Base-by-base conservation (phyloP, 2,329 filamentous ascomycete species). In the Apiospora rasikravindrae region DNA sequence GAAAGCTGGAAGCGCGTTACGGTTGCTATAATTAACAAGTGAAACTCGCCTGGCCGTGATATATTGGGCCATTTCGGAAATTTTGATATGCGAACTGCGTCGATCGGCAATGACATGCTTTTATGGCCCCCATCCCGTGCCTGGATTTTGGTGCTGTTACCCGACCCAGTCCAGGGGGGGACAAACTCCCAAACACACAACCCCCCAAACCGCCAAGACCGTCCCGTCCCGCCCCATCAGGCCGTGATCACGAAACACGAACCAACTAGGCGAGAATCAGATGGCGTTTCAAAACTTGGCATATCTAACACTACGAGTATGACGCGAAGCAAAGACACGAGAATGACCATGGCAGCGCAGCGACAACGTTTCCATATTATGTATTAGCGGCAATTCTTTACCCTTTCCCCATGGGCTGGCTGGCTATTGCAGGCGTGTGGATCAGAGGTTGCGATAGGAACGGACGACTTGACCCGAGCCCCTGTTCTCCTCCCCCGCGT, bases 191-290 rank as follows among this genome's bases (percentile, higher is more conserved):
- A 64, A 64, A 64, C 57, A n/a, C 57, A n/a, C 67, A 22, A 57
- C 47, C 24, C 19, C 33, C 42, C 33, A 68, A 68, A 47, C 67
- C 22, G 67, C 67, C 67, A 68, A 68, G 67, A 68, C 67, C 42
- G 42, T 47, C 67, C 67, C 67, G 67, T 68, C 22, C 67, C 29
- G 57, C 33, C 57, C 51, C 49, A 51, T 24, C 53, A 61, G 44
- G 16, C 47, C 22, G 6, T 10, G 37, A 26, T 22, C 11, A 26
- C 67, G 67, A 68, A 68, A 68, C 67, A 47, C 11, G 67, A 19
- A 11, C 19, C 42, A 49, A n/a, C 67, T 68, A 64, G 26, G 57
- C 57, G 57, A 64, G 57, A 64, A 40, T 64, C 57, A 64, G 33
- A 64, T 64, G 29, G 57, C 22, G 57, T 64, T 64, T 64, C 57